Evolutionary conservation across 176 grass and related monocot genomes (phyloP).

Genomic region (Oryza rufipogon): DNA sequence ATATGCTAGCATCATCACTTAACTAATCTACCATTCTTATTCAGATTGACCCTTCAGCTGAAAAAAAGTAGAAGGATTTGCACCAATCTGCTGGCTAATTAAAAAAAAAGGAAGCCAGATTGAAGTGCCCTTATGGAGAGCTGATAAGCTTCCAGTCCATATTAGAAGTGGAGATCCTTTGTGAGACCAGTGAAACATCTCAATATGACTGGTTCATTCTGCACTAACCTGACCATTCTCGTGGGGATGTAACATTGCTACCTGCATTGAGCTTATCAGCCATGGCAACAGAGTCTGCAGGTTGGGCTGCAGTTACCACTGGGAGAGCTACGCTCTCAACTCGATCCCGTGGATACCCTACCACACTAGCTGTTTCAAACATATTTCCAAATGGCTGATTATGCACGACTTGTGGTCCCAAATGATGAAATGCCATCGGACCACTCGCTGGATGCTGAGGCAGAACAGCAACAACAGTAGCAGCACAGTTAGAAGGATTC

Average conservation of each 20-base stretch:
- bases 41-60: slow-evolving; percentile 58
- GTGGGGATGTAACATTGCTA: slow-evolving; percentile 57
- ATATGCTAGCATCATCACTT: slow-evolving; percentile 48
- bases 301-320: slow-evolving; percentile 55
- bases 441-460: slow-evolving; percentile 47
- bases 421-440: slow-evolving; percentile 47
- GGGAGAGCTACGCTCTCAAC: slow-evolving; percentile 44
- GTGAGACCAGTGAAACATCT: slow-evolving; percentile 9
- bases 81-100: slow-evolving; percentile 50
- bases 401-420: slow-evolving; percentile 54
- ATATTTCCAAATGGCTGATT: slow-evolving; percentile 64
- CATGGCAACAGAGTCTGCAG: slow-evolving; percentile 57
- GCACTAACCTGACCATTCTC: slow-evolving; percentile 59
- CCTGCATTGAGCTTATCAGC: slow-evolving; percentile 75
- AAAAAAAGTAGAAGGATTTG: slow-evolving; percentile 46
- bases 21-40: slow-evolving; percentile 58
- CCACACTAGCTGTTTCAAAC: slow-evolving; percentile 67
- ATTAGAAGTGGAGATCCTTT: slow-evolving; percentile 7
- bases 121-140: slow-evolving; percentile 9
- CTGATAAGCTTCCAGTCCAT: slow-evolving; percentile 28
- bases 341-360: slow-evolving; percentile 78
- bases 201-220: neutral
- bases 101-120: slow-evolving; percentile 51
- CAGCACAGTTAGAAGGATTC: slow-evolving; percentile 54
- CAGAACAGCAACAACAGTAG: slow-evolving; percentile 53